A percentile compares a stretch with the other conserved stretches of the same genome.
phyloP scores from a whole-genome alignment of 2,329 filamentous ascomycete species.

The Talaromyces marneffei region DNA sequence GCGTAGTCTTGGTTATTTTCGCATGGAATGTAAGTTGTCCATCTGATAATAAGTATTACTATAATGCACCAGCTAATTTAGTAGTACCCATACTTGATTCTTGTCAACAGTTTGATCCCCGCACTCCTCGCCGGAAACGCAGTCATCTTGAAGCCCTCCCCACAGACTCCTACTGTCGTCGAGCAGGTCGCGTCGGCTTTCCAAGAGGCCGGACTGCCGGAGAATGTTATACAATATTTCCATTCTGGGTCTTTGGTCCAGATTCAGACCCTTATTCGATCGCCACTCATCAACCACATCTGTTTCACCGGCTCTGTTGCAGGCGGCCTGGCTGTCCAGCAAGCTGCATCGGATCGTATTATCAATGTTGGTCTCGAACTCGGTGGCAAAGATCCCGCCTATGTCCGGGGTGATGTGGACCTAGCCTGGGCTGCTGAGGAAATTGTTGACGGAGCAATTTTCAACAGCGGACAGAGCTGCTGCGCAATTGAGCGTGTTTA shows the following conservation, averaged over 20 bases:
- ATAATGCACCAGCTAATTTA: background rate
- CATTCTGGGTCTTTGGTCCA: conserved; percentile 74
- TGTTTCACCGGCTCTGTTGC: conserved; percentile 94
- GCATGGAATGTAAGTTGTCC: conserved; percentile 78
- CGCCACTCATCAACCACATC: conserved; percentile 70
- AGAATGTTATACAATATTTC: conserved; percentile 84
- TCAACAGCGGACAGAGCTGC: conserved; percentile 98
- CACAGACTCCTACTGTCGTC: conserved; percentile 86
- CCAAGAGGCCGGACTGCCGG: conserved; percentile 69
- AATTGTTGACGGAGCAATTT: conserved; percentile 91
- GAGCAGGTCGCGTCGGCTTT: conserved; percentile 78
- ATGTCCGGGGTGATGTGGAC: conserved; percentile 79
- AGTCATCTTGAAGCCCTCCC: conserved; percentile 89
- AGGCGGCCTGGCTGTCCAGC: conserved; percentile 78
- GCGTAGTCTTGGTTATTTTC: conserved; percentile 83
- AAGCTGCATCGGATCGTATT: conserved; percentile 74
- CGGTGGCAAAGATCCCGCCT: conserved; percentile 91
- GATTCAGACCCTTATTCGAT: conserved; percentile 72
- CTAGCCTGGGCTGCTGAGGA: conserved; percentile 86
- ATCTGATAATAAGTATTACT: background rate
- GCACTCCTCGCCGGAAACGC: conserved; percentile 86
- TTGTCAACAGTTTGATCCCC: conserved; percentile 87
- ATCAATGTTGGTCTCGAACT: conserved; percentile 85
- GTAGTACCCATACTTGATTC: conserved; percentile 89
- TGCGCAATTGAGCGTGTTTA: conserved; percentile 90